These are phyloP conservation scores for Calonectria pseudoturangicola DNA, from an alignment of 2,329 filamentous ascomycete genomes.

Conservation along the genomic window DNA sequence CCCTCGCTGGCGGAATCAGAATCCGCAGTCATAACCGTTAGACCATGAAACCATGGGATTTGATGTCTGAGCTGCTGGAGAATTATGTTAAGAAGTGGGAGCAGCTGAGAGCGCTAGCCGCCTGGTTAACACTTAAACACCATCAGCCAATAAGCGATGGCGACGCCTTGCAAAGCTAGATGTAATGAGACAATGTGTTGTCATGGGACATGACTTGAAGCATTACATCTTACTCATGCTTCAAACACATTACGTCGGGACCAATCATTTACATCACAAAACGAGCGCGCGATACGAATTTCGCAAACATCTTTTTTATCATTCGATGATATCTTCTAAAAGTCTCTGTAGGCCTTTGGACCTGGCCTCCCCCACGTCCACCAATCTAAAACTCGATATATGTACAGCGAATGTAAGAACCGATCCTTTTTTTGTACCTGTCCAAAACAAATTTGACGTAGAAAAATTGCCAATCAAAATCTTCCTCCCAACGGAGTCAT, in stretches of 20 bases:
- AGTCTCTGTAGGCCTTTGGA: background rate
- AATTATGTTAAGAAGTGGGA: background rate
- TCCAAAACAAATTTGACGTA: slow-evolving; percentile 22
- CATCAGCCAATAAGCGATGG: background rate
- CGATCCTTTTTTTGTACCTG: slow-evolving; percentile 31
- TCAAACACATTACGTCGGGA: background rate
- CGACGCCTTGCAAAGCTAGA: background rate
- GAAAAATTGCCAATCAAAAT: slow-evolving; percentile 20
- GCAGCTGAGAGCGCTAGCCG: background rate
- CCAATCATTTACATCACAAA: slow-evolving; percentile 10
- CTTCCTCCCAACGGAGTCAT: slow-evolving; percentile 13
- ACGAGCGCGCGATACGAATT: background rate
- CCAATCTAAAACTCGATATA: slow-evolving; percentile 30
- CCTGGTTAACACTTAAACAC: background rate
- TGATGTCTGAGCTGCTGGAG: background rate
- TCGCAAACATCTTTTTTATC: slow-evolving; percentile 1
- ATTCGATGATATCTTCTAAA: slow-evolving; percentile 15
- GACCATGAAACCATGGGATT: slow-evolving; percentile 37
- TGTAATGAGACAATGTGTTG: background rate
- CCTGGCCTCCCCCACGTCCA: background rate
- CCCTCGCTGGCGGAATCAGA: slow-evolving; percentile 45
- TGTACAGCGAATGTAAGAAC: slow-evolving; percentile 37
- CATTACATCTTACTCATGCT: background rate
- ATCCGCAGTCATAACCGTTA: slow-evolving; percentile 45
- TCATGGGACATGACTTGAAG: background rate